Conservation (phyloP, 257 asterid species). For the Voacanga thouarsii region DNA sequence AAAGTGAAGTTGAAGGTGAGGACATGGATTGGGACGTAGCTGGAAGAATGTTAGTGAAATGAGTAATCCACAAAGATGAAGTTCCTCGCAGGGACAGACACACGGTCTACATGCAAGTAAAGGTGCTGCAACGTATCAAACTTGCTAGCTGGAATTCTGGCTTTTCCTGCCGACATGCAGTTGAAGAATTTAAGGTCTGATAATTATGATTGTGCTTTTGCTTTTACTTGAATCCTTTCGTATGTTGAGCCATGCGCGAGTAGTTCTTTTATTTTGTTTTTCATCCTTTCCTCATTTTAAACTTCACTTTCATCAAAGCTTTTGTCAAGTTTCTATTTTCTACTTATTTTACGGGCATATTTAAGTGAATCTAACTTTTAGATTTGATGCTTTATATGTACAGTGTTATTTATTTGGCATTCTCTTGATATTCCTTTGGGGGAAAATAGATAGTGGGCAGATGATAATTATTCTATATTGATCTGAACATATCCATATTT, state of each 20-base stretch:
- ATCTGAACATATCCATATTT: too few species aligned
- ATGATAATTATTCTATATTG: too few species aligned
- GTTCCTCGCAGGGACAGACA: slow-evolving; percentile 44
- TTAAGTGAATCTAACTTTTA: not conserved
- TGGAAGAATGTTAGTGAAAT: slow-evolving; percentile 35
- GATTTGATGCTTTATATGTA: not conserved
- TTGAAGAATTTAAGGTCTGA: slow-evolving; percentile 32
- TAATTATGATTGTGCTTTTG: slow-evolving; percentile 16
- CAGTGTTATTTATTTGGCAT: not conserved
- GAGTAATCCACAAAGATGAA: slow-evolving; percentile 31
- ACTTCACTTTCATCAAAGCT: not conserved
- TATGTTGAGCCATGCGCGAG: slow-evolving; percentile 16
- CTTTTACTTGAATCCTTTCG: slow-evolving; percentile 7
- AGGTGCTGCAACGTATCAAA: slow-evolving; percentile 55
- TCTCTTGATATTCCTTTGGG: not conserved
- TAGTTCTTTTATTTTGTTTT: slow-evolving; percentile 2
- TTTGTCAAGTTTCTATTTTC: not conserved
- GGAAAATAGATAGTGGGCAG: too few species aligned
- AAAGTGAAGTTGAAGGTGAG: slow-evolving; percentile 24
- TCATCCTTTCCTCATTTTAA: not conserved
- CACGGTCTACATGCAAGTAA: slow-evolving; percentile 84
- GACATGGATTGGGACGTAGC: slow-evolving; percentile 30
- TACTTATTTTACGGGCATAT: not conserved
- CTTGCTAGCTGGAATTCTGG: slow-evolving; percentile 59
- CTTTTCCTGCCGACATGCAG: slow-evolving; percentile 50